Base-by-base conservation (phyloP, 140 eudicot genomes). In the Oenanthe javanica region DNA sequence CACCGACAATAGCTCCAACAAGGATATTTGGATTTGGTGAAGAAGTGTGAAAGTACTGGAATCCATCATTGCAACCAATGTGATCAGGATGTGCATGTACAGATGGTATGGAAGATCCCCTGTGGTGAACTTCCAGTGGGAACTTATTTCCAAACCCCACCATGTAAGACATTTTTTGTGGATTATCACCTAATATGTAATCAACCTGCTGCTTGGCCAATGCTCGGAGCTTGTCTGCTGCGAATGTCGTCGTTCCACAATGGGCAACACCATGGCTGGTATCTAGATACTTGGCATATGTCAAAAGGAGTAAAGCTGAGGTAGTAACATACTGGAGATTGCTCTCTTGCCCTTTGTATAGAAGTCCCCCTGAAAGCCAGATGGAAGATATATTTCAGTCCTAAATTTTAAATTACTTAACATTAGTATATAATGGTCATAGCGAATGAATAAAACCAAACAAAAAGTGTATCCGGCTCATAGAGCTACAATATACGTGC, bases 251-350 rank as follows among this genome's bases (percentile, higher is more conserved):
- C 16, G 81, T 18, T 59, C 97, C 97, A 73, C 98, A 94, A 27
- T 89, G 48, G 64, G 87, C 83, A 11, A 48, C 81, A 4, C 88
- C 89, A 5, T 89, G 90, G 23, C 81, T 84, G 3, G 89, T 57
- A 52, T 55, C 81, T 0, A 94, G 89, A 77, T 90, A 94, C 81
- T 90, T 90, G 79, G 97, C 95, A 67, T 94, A 92, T 48, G 98
- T 87, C 77, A 94, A 75, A 69, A 90, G 83, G 54, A 94, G 93
- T 64, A 94, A 94, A 0, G 92, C 49, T 10, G 98, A 90, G 9
- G 97, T 74, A 0, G 98, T 94, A 14, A 92, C 98, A 42, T 92
- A 92, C 64, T 94, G 98, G 48, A 94, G 98, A 82, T 94, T 94
- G 95, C 97, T 92, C 52, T 79, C 90, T 8, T 87, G 84, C 80